Evolutionary conservation across 371 early-diverging fungal genomes (phyloP).

Genomic region (Haplosporangium sp.): DNA sequence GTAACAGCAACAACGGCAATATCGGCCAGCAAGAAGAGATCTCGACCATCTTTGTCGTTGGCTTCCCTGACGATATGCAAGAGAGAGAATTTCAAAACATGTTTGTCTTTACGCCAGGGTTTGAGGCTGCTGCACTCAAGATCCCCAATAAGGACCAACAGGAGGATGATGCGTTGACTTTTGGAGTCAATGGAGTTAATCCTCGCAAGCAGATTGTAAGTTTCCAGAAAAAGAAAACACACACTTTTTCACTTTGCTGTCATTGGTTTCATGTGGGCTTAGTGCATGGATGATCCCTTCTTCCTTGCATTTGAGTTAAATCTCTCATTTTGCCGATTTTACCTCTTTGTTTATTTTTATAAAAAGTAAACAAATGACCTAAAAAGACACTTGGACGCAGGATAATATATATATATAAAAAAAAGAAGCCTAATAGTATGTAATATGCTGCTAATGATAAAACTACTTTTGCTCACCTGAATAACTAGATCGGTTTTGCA

Average conservation of each 20-base stretch:
- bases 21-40: constrained; percentile 66
- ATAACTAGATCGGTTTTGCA: constrained; percentile 88
- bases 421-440: background rate
- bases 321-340: background rate
- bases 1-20: constrained; percentile 5
- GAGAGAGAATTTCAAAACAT: constrained; percentile 98
- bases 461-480: background rate
- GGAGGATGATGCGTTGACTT: constrained; percentile 62
- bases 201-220: constrained; percentile 90
- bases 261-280: too few species aligned
- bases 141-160: constrained; percentile 75
- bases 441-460: constrained; percentile 10
- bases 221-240: constrained; percentile 5
- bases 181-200: constrained; percentile 60
- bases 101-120: constrained; percentile 95
- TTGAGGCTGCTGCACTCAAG: constrained; percentile 95
- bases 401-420: background rate
- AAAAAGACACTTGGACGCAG: too few species aligned
- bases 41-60: constrained; percentile 97
- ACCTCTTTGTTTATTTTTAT: constrained; percentile 4
- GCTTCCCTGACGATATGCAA: constrained; percentile 97
- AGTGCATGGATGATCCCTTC: too few species aligned
- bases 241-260: background rate
- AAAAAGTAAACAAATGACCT: constrained; percentile 24
- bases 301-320: background rate